Conservation (phyloP, 2,329 filamentous ascomycete genomes). For the Macroventuria anomochaeta region DNA sequence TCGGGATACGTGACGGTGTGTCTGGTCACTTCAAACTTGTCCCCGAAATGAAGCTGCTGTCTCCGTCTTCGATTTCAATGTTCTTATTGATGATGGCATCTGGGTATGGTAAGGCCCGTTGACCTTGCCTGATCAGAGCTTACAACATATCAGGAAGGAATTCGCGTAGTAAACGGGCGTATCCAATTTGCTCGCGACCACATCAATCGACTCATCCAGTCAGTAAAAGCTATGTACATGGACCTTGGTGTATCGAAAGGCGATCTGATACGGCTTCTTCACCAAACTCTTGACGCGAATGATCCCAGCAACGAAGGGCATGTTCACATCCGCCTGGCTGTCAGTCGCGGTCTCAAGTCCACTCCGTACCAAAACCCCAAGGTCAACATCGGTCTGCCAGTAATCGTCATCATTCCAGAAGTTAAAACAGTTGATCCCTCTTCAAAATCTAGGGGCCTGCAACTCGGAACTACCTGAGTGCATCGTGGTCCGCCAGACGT, state of each 20-base stretch:
- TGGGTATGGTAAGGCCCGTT: not conserved
- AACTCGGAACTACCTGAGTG: slow-evolving; percentile 1
- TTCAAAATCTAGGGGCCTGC: not conserved
- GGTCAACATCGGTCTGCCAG: slow-evolving; percentile 2
- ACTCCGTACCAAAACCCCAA: slow-evolving; percentile 1
- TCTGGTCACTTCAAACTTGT: not conserved
- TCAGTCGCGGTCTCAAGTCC: not conserved
- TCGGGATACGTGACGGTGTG: slow-evolving; percentile 1
- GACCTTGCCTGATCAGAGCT: no score
- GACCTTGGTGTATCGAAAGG: not conserved
- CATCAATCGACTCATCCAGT: slow-evolving; percentile 3
- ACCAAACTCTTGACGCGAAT: not conserved
- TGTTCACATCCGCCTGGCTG: slow-evolving; percentile 1
- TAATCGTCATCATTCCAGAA: slow-evolving; percentile 5
- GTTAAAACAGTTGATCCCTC: not conserved
- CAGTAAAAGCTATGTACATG: slow-evolving; percentile 5
- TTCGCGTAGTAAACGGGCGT: not conserved
- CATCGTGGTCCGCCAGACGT: not conserved
- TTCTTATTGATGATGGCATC: slow-evolving; percentile 1
- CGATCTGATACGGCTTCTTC: not conserved
- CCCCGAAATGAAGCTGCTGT: not conserved
- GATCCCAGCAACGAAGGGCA: not conserved
- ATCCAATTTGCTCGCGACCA: slow-evolving; percentile 4
- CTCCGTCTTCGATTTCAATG: slow-evolving; percentile 1
- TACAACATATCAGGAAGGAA: not conserved